phyloP scores from a whole-genome alignment of 2,329 filamentous ascomycete genomes.

The Exophiala spinifera region DNA sequence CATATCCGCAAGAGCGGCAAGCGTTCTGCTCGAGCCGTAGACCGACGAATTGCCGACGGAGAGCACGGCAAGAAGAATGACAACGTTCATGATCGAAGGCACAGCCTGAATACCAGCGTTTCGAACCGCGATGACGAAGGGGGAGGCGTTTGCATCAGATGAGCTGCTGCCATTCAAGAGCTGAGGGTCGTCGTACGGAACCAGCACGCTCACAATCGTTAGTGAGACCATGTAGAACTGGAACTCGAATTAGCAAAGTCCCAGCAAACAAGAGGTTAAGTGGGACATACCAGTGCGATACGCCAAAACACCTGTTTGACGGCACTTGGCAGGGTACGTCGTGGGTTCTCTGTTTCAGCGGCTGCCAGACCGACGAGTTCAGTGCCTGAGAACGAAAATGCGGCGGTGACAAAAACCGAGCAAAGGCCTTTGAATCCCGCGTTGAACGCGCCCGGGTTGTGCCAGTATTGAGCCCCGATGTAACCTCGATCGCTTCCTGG shows the following conservation, averaged over 20 bases:
- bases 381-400: conserved; percentile 61
- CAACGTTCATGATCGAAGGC: conserved; percentile 88
- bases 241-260: not conserved
- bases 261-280: not conserved
- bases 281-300: conserved; percentile 58
- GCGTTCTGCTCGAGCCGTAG: conserved; percentile 85
- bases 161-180: conserved; percentile 59
- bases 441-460: conserved; percentile 70
- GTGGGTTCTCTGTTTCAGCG: conserved; percentile 57
- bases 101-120: conserved; percentile 78
- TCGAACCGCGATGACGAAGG: conserved; percentile 89
- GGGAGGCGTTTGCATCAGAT: conserved; percentile 72
- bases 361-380: conserved; percentile 61
- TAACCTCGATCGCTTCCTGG: conserved; percentile 62
- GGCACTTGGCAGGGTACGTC: conserved; percentile 74
- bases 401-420: conserved; percentile 61
- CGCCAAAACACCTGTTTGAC: conserved; percentile 93
- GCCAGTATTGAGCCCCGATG: conserved; percentile 76
- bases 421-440: conserved; percentile 66
- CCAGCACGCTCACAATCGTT: conserved; percentile 74
- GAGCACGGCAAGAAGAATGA: conserved; percentile 85
- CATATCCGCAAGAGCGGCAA: conserved; percentile 86
- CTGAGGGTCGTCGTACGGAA: conserved; percentile 65
- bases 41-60: conserved; percentile 90
- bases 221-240: conserved; percentile 81